phyloP scores from a whole-genome alignment of 1,284 basidiomycete genomes.

The Trichosporon sp. region DNA sequence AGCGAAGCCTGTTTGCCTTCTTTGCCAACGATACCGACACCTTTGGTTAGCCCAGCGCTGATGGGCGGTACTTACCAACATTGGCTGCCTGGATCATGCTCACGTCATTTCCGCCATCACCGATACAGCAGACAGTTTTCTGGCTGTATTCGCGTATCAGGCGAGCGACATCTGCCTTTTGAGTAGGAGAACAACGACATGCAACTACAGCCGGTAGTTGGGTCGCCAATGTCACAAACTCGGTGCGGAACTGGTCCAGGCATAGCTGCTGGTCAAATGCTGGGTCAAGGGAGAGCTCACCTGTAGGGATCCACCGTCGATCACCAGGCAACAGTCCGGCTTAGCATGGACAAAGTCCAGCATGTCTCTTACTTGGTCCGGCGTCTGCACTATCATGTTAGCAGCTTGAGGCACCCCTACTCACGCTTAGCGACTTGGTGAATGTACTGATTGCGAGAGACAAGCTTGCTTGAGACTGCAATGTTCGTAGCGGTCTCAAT shows the following conservation, averaged over 20 bases:
- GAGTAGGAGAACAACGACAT: constrained; percentile 95
- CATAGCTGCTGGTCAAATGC: constrained; percentile 60
- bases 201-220: constrained; percentile 95
- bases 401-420: constrained; percentile 35
- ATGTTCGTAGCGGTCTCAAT: constrained; percentile 99
- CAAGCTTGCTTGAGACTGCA: constrained; percentile 93
- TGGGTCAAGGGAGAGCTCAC: constrained; percentile 47
- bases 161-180: constrained; percentile 94
- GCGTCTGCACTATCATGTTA: constrained; percentile 63
- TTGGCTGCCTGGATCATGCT: constrained; percentile 97
- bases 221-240: constrained; percentile 93
- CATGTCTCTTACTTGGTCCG: constrained; percentile 77
- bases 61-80: constrained; percentile 63
- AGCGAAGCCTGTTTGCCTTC: constrained; percentile 98
- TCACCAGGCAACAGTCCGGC: constrained; percentile 93
- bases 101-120: constrained; percentile 95
- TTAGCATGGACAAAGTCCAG: constrained; percentile 95
- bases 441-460: constrained; percentile 94
- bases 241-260: constrained; percentile 79
- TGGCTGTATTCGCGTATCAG: constrained; percentile 84
- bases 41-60: constrained; percentile 50
- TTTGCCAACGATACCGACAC: constrained; percentile 96
- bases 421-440: constrained; percentile 90
- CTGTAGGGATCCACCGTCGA: constrained; percentile 96
- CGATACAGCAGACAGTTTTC: constrained; percentile 96